Evolutionary conservation across 1,139 yeast genomes (phyloP).

Genomic region (Scheffersomyces illinoinensis): DNA sequence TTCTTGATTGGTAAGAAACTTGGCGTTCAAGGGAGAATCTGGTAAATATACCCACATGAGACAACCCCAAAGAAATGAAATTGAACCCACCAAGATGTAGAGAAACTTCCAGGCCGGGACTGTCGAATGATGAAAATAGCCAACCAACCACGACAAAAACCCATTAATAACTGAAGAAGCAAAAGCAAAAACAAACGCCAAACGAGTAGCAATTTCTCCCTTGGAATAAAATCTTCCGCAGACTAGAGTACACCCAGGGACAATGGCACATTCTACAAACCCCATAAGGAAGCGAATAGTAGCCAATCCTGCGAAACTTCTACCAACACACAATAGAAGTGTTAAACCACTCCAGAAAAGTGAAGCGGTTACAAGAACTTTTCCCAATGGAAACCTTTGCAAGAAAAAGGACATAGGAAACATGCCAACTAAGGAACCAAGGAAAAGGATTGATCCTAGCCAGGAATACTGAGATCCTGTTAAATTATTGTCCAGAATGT

Average conservation of each 20-base stretch:
- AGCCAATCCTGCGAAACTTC: slow-evolving; percentile 30
- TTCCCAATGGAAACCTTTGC: slow-evolving; percentile 28
- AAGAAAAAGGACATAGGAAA: slow-evolving; percentile 36
- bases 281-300: slow-evolving; percentile 38
- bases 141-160: slow-evolving; percentile 29
- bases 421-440: slow-evolving; percentile 48
- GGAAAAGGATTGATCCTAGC: slow-evolving; percentile 45
- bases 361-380: slow-evolving; percentile 27
- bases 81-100: slow-evolving; percentile 28
- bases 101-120: slow-evolving; percentile 34
- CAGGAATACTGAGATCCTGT: slow-evolving; percentile 46
- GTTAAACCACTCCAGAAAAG: slow-evolving; percentile 27
- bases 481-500: slow-evolving; percentile 33
- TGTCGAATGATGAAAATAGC: slow-evolving; percentile 21
- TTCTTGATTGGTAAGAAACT: slow-evolving; percentile 27
- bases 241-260: slow-evolving; percentile 44
- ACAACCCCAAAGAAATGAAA: slow-evolving; percentile 30
- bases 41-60: slow-evolving; percentile 25
- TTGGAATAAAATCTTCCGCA: slow-evolving; percentile 35
- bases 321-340: slow-evolving; percentile 26
- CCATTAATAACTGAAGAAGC: slow-evolving; percentile 33
- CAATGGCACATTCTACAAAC: slow-evolving; percentile 42
- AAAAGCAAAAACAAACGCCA: slow-evolving; percentile 26
- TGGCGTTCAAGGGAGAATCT: slow-evolving; percentile 46
- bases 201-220: slow-evolving; percentile 27